Base-by-base conservation (phyloP, 108 stramenopile genomes). In the Cyclostephanos invisitatus region DNA sequence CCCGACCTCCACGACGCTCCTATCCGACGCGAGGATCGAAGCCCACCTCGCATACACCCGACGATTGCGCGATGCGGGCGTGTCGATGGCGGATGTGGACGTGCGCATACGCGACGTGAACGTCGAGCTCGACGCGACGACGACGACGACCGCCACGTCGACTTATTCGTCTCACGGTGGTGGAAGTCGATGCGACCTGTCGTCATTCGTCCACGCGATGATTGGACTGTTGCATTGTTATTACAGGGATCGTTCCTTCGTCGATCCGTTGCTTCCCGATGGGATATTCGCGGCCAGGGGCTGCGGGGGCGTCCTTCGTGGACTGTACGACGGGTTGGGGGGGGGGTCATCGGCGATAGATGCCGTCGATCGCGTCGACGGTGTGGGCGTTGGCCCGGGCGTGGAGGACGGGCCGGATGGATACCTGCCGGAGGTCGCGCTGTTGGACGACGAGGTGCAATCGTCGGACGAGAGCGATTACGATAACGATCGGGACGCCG, bases 201-300 rank as follows among this genome's bases (percentile, higher is more conserved):
- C 61, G 18, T 51, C 68, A 9, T 61, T 76, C 37, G 62, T 74
- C 14, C 79, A 80, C 40, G 47, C 72, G 57, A 44, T 80, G 75
- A 38, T 46, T 7, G 79, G 79, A 0, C 60, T 80, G 6, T 62
- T 69, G 29, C 84, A 84, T 67, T 91, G 86, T 57, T 64, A 89
- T 18, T 72, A 88, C 61, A 93, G 89, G 68, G 87, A 90, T 63
- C 66, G 87, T 27, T 75, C 77, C 5, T 93, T 91, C 77, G 73
- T 86, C 28, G 92, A 93, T 85, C 92, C 92, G 7, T 67, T 93
- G 1, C 46, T 74, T 6, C 57, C 79, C 1, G 49, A 64, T 58
- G 35, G 48, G 8, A 58, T 48, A 20, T n/a, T 48, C 7, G 7
- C 27, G 48, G 10, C 53, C 7, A 7, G 1, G 20, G 20, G 22